These are phyloP conservation scores for Vinca minor DNA, from an alignment of 257 asterid genomes.

Conservation along the genomic window DNA sequence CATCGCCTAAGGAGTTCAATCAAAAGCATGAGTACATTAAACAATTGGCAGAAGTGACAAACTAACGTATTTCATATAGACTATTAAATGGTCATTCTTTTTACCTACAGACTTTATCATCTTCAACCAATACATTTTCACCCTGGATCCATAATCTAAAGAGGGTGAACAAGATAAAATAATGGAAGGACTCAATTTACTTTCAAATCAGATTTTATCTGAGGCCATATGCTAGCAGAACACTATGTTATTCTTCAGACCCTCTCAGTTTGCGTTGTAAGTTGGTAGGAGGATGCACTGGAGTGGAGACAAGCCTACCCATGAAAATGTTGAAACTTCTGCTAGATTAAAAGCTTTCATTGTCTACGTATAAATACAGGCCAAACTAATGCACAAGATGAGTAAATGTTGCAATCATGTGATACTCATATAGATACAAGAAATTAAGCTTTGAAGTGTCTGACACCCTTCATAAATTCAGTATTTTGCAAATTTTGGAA, in stretches of 20 bases:
- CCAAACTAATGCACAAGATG: neutral
- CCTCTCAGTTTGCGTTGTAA: neutral
- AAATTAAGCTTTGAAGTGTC: neutral
- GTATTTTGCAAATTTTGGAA: neutral
- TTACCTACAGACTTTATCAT: too few relatives aligned
- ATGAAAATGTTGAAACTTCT: neutral
- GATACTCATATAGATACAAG: neutral
- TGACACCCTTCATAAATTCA: neutral
- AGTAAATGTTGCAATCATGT: neutral
- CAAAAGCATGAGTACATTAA: neutral
- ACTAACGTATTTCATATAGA: neutral
- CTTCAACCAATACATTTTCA: neutral
- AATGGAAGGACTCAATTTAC: neutral
- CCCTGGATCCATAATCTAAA: neutral
- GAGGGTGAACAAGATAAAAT: too few relatives aligned
- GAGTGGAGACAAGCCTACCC: neutral
- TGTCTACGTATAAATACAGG: neutral
- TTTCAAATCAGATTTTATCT: neutral
- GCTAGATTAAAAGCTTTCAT: neutral
- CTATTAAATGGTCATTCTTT: neutral
- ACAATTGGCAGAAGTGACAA: neutral
- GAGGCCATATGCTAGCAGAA: neutral
- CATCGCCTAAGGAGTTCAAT: neutral
- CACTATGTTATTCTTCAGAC: neutral
- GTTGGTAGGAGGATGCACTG: neutral